These are phyloP conservation scores for Aspergillus jensenii DNA, from an alignment of 2,329 filamentous ascomycete species.

Conservation along the genomic window DNA sequence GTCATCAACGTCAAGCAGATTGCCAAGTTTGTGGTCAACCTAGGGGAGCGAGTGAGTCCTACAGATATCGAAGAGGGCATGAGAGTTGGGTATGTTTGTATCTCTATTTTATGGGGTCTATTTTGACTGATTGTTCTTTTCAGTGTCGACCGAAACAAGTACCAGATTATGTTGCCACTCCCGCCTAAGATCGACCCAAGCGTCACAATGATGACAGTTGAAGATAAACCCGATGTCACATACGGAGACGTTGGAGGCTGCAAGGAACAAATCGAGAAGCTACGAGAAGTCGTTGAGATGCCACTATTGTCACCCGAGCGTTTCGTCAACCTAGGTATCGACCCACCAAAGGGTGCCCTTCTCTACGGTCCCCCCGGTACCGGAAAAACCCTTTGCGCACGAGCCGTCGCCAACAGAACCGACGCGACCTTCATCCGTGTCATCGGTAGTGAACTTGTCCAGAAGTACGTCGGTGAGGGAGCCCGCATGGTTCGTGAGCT, in stretches of 20 bases:
- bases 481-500: slow-evolving; percentile 98
- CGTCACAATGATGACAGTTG: slow-evolving; percentile 99
- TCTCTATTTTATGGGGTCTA: background rate
- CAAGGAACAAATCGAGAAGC: slow-evolving; percentile 99
- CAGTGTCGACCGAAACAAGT: slow-evolving; percentile 93
- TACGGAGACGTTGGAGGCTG: slow-evolving; percentile 98
- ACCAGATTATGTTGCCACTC: slow-evolving; percentile 94
- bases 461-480: slow-evolving; percentile 98
- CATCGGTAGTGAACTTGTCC: slow-evolving; percentile 94
- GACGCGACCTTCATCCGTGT: slow-evolving; percentile 98
- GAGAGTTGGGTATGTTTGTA: slow-evolving; percentile 71
- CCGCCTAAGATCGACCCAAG: slow-evolving; percentile 98
- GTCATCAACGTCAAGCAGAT: slow-evolving; percentile 99
- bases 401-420: slow-evolving; percentile 95
- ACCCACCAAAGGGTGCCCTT: slow-evolving; percentile 94
- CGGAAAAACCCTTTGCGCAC: slow-evolving; percentile 97
- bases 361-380: slow-evolving; percentile 96
- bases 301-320: slow-evolving; percentile 92
- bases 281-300: slow-evolving; percentile 98
- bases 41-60: slow-evolving; percentile 93
- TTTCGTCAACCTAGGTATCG: slow-evolving; percentile 98
- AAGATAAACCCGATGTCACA: slow-evolving; percentile 98
- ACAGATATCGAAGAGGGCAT: slow-evolving; percentile 99
- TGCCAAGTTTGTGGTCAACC: slow-evolving; percentile 97
- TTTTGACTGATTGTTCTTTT: background rate